Evolutionary conservation across 352 stramenopile genomes (phyloP), one percentile per base, ranked within the genome.

Genomic region (Phytophthora aleatoria): DNA sequence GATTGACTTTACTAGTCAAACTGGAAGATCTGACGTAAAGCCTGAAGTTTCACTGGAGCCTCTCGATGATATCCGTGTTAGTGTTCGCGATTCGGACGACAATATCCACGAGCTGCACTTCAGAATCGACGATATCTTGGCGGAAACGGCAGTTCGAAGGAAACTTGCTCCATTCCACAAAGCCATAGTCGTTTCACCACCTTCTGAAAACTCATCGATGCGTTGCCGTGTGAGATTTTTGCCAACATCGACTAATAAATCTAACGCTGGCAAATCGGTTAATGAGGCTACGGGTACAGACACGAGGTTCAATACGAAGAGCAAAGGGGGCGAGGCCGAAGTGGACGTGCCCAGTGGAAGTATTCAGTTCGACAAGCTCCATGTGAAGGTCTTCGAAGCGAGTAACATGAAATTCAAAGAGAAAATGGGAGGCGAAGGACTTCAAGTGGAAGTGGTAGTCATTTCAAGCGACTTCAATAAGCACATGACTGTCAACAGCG

Each of bases 401-500:
- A 87, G 73, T 38, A 71, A 91, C 16, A 67, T 90, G 48, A 68
- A 63, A 10, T 49, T 86, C 8, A 67, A 74, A 43, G 75, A 77
- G 50, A 70, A 70, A 3, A 69, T 63, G 30, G 72, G 56, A 4
- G 52, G 10, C 10, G 62, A 49, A 3, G 59, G 74, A 8, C 62
- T 91, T 9, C 39, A 53, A 2, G 77, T 80, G 1, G 67, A 89
- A 50, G 52, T 91, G 10, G 28, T 77, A 28, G 64, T 91, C 1
- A 28, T 83, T 16, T 91, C 82, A 10, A 73, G 74, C 30, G 82
- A 91, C 43, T 85, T 83, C 38, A 48, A 71, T 20, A n/a, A 50
- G 0, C 64, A 79, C 13, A 38, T 60, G 7, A 31, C 60, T 4
- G 49, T 27, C 3, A 48, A 1, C n/a, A 30, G 16, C 15, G 69